These are phyloP conservation scores for Blepharisma undulans DNA, from an alignment of 169 alveolate species.

Conservation along the genomic window DNA sequence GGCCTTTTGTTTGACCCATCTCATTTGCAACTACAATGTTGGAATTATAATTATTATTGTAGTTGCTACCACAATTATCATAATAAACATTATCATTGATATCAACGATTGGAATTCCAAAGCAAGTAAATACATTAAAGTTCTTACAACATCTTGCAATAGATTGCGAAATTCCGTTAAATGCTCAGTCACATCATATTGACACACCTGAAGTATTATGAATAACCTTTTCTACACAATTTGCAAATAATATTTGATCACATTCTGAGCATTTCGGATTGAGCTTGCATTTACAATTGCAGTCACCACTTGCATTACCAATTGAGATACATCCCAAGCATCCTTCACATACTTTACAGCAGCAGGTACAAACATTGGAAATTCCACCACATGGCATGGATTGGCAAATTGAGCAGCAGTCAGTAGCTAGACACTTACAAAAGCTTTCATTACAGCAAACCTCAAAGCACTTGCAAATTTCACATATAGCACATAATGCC, in stretches of 20 bases:
- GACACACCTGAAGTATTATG: neutral
- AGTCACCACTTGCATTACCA: neutral
- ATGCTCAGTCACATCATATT: neutral
- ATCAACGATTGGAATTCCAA: neutral
- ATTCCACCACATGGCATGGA: neutral
- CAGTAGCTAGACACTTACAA: neutral
- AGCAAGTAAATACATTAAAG: neutral
- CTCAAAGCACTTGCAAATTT: too few relatives aligned
- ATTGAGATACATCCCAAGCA: neutral
- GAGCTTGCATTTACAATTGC: neutral
- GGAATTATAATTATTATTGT: neutral
- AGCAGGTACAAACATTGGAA: neutral
- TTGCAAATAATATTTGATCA: neutral
- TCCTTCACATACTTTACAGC: neutral
- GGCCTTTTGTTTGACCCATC: neutral
- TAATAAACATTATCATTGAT: neutral
- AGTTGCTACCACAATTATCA: neutral
- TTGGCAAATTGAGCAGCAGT: neutral
- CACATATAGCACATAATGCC: too few relatives aligned
- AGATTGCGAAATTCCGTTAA: neutral
- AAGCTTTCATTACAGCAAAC: neutral
- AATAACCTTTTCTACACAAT: neutral
- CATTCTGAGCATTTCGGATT: neutral
- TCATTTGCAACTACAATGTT: neutral
- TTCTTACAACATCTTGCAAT: neutral